Evolutionary conservation across 1,284 basidiomycete species (phyloP), one percentile per base, ranked within the genome.

Genomic region (Melampsora americana): DNA sequence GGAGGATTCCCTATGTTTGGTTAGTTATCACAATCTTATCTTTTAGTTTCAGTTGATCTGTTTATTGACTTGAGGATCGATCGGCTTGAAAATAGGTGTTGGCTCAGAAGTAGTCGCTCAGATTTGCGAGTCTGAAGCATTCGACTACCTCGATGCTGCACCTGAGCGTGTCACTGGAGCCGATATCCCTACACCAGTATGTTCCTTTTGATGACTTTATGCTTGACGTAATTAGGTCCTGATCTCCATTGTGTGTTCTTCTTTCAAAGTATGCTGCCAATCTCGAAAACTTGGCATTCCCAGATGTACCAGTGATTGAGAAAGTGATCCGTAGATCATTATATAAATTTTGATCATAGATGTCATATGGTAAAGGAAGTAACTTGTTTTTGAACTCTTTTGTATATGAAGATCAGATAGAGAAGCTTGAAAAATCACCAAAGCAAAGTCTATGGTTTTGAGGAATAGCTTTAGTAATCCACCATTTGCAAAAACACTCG

Each of bases 1-100:
- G 94, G 94, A 85, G 96, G 96, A 71, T 99, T 97, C 92, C 96
- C 96, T 65, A 90, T 89, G 66, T 99, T 98, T 84, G 93, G 96
- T 85, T 94, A 48, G 73, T 76, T 61, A 48, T 11, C 9, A 12
- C 20, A 9, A 28, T 16, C 42, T 14, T 35, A 9, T 35, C 26
- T 39, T 62, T 39, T 39, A 16, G 61, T 62, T 35, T 99, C 75
- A 12, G 42, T 11, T 11, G 12, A 7, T 56, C 20, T n/a, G n/a
- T 95, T 95, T 79, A 94, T 92, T 81, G 96, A 99, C 85, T 96
- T 99, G 65, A 56, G 81, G 93, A 92, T 56, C 20, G 11, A 35
- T 35, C 35, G 35, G 35, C 12, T 44, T 44, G 42, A 80, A 95
- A 95, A 18, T 93, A 95, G 84, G 91, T 96, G 81, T 87, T 78